Conservation (phyloP, 2,329 filamentous ascomycete species). For the Trichophyton rubrum region DNA sequence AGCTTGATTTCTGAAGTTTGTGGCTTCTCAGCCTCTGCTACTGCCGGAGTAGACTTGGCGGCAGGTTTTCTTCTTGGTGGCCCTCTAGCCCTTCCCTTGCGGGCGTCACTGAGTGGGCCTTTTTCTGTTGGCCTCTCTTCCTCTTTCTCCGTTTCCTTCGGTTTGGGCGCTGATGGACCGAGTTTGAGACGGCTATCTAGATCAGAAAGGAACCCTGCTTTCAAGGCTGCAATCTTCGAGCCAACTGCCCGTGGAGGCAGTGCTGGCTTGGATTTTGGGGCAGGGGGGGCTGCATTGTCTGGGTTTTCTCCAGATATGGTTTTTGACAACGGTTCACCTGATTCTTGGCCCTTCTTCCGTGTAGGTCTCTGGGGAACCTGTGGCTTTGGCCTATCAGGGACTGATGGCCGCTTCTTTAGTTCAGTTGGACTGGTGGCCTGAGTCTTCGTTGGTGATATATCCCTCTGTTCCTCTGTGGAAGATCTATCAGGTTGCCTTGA, state of each 20-base stretch:
- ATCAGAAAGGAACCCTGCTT: conserved; percentile 85
- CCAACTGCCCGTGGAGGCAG: conserved; percentile 67
- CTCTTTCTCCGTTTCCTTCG: conserved; percentile 53
- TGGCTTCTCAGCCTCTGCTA: conserved; percentile 13
- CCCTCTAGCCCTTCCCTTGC: conserved; percentile 80
- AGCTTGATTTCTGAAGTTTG: conserved; percentile 25
- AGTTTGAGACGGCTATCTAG: conserved; percentile 79
- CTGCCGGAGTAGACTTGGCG: conserved; percentile 29
- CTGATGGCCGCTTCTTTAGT: conserved; percentile 37
- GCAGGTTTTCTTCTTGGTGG: conserved; percentile 63
- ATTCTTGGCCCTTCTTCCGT: conserved; percentile 35
- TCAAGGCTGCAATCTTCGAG: conserved; percentile 79
- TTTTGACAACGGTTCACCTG: conserved; percentile 26
- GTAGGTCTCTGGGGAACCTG: conserved; percentile 51
- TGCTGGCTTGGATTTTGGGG: conserved; percentile 64
- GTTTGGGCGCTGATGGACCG: conserved; percentile 67
- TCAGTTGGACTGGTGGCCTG: conserved; percentile 34
- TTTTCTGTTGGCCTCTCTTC: conserved; percentile 51
- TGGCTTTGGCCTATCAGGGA: conserved; percentile 52
- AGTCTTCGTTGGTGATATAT: conserved; percentile 38
- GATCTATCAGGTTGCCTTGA: conserved; percentile 23
- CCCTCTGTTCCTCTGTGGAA: conserved; percentile 19
- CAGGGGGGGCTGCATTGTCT: conserved; percentile 24
- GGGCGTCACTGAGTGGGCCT: conserved; percentile 70
- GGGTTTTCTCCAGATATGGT: conserved; percentile 26